phyloP scores from a whole-genome alignment of 306 rosid species.

The Ceratonia siliqua region DNA sequence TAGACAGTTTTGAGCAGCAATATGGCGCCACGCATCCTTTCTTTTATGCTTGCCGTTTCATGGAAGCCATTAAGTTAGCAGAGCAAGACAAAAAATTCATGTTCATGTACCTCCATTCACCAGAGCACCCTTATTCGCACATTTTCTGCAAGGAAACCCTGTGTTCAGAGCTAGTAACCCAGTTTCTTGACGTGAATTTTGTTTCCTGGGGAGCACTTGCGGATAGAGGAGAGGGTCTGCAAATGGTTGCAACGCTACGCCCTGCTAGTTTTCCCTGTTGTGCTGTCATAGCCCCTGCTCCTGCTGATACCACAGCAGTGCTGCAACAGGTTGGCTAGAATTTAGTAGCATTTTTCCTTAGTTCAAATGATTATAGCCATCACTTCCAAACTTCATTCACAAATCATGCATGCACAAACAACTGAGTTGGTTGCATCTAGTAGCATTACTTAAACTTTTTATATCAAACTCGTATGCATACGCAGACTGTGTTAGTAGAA shows the following conservation, averaged over 20 bases:
- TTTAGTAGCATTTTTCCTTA: no score
- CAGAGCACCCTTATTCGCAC: slow-evolving; percentile 64
- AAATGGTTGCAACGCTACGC: slow-evolving; percentile 57
- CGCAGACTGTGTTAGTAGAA: no score
- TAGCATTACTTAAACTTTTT: no score
- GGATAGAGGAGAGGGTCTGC: slow-evolving; percentile 60
- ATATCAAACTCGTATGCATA: no score
- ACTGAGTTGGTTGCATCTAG: no score
- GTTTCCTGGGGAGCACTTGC: not conserved
- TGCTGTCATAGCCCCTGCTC: slow-evolving; percentile 60
- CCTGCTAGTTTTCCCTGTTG: slow-evolving; percentile 73
- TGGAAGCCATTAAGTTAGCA: slow-evolving; percentile 63
- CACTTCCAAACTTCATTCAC: no score
- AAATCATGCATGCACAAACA: no score
- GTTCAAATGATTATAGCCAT: no score
- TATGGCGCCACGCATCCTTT: slow-evolving; percentile 64
- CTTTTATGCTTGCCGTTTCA: slow-evolving; percentile 62
- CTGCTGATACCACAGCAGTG: slow-evolving; percentile 53
- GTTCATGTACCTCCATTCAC: slow-evolving; percentile 82
- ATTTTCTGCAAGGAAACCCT: slow-evolving; percentile 67
- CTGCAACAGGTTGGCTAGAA: slow-evolving; percentile 63
- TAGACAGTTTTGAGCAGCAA: slow-evolving; percentile 56
- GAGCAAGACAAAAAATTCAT: slow-evolving; percentile 63
- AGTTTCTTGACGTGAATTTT: slow-evolving; percentile 31
- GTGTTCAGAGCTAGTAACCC: slow-evolving; percentile 60